Conservation (phyloP, 192 early-diverging fungal genomes). For the Backusella morwellensis region DNA sequence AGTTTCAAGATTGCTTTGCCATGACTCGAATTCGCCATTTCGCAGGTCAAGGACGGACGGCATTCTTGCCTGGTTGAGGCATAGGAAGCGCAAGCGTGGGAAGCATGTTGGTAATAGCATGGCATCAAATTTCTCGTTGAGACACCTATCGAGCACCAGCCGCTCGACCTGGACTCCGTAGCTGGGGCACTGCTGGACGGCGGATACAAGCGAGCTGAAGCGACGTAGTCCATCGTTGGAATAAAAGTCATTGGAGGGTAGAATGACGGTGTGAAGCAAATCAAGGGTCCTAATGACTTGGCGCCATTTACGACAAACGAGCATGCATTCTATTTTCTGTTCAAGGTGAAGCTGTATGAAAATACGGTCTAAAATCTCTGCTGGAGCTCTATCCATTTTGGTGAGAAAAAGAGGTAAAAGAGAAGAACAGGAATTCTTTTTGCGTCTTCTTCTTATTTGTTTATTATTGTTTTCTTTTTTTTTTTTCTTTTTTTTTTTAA, state of each 20-base stretch:
- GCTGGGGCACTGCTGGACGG: neutral
- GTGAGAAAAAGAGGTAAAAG: neutral
- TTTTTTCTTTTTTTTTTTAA: no score
- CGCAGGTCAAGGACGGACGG: neutral
- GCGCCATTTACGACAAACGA: neutral
- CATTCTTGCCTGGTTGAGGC: neutral
- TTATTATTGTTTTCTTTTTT: neutral
- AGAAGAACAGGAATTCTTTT: neutral
- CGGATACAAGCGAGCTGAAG: neutral
- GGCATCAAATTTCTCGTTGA: neutral
- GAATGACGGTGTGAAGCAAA: neutral
- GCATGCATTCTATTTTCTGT: neutral
- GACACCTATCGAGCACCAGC: neutral
- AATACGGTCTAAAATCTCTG: neutral
- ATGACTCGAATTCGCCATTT: neutral
- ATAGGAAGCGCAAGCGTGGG: neutral
- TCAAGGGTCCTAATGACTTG: neutral
- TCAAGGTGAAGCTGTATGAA: neutral
- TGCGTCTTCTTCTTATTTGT: neutral
- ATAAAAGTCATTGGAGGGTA: neutral
- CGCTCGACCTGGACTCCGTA: neutral
- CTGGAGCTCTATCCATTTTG: neutral
- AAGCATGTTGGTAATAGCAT: neutral
- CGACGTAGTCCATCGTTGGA: neutral
- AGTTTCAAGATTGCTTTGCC: neutral